Base-by-base conservation (phyloP, 108 stramenopile species). In the Cyclotella sp. region DNA sequence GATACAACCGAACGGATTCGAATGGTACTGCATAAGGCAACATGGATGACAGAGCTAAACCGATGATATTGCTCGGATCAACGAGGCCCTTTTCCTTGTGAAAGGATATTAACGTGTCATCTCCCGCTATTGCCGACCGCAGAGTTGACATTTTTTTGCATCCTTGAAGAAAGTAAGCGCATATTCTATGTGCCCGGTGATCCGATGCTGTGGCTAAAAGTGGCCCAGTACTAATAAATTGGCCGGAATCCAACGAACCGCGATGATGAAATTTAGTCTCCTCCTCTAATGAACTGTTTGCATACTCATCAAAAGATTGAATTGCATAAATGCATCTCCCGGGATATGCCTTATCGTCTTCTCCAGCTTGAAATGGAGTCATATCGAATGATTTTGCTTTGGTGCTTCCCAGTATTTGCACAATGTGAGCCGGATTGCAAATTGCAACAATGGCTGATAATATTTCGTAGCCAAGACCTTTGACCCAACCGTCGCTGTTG, bases 401-500 rank as follows among this genome's bases (percentile, higher is more conserved):
- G 26, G 79, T 84, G 24, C 70, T 74, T 49, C 95, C 92, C 30
- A 90, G 41, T 44, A 97, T 87, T 71, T 97, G 95, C 28, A 96
- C 84, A 63, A 97, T 82, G 73, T 96, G 92, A 6, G 86, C 79
- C 27, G 94, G 93, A 27, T 68, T 72, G 12, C 78, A 39, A 34
- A 49, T 66, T 14, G 84, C 79, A 10, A 96, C 73, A 15, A 97
- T 63, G 13, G 95, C 77, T 18, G 86, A 80, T 43, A 97, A 71
- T 53, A 97, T 86, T 66, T 97, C 85, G 59, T 69, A 86, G 9
- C 97, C 97, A 59, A 97, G 79, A 10, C 94, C 93, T 74, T 95
- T 93, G 22, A 96, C 90, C 95, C 96, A 97, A 54, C 97, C 97
- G 75, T 96, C 97, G n/a, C 93, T 88, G 70, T 97, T 97, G 61